Evolutionary conservation across 75 land plant genomes (phyloP), one percentile per base, ranked within the genome.

Genomic region (Larix kaempferi): DNA sequence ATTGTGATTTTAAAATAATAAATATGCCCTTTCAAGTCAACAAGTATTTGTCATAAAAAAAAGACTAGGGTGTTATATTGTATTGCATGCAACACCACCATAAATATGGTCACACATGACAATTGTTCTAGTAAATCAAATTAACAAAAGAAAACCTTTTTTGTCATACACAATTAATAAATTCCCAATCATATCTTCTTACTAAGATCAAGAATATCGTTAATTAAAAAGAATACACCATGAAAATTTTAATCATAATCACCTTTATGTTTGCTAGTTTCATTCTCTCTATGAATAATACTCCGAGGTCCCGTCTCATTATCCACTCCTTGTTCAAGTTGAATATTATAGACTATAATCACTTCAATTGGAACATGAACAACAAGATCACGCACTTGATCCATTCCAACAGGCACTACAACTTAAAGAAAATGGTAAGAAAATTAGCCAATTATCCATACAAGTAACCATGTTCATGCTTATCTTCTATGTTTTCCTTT

Each of bases 361-460:
- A 76, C 75, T 44, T 54, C 89, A 64, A 84, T 83, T 66, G 94
- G 94, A 69, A 92, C 93, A 74, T 88, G 81, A 56, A 54, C 64
- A 67, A 94, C 98, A 41, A 94, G 85, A 86, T 94, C 94, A 37
- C 94, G 94, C 73, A 90, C 90, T 57, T 94, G 89, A 77, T 92
- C 91, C 77, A 87, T 94, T n/a, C 94, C 94, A 41, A 94, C 91
- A 7, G 79, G 7, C 56, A 94, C 91, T 64, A 72, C 87, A 74
- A 88, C 94, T 93, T 94, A 59, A 57, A 80, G 6, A 67, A 76
- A 13, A 59, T 44, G 55, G 25, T n/a, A 27, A 57, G 55, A 35
- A 17, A 78, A 64, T 73, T 25, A 49, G 33, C 35, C 65, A 41
- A 41, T 25, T 69, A 13, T 26, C 26, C 52, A 58, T 49, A 72